These are phyloP conservation scores for Ceratobasidium sp. DNA, from an alignment of 1,284 basidiomycete genomes.

Conservation along the genomic window DNA sequence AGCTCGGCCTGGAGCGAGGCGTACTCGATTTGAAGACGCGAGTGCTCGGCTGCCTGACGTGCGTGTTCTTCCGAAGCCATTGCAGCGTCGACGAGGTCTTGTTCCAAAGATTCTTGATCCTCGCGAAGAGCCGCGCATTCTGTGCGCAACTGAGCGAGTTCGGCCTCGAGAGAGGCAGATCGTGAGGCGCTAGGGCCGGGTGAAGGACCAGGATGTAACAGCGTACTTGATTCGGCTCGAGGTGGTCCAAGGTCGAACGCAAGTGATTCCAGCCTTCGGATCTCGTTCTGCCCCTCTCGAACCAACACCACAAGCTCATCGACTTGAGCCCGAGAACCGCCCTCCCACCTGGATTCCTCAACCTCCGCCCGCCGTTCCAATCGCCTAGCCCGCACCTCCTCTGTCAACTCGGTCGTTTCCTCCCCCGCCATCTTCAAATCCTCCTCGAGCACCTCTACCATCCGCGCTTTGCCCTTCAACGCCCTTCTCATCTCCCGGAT, in stretches of 20 bases:
- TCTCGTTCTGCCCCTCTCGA: conserved; percentile 7
- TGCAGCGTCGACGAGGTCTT: conserved; percentile 38
- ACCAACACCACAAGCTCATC: conserved; percentile 11
- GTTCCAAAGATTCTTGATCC: conserved; percentile 40
- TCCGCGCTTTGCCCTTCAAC: conserved; percentile 64
- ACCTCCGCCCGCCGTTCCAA: neutral
- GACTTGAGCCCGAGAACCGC: neutral
- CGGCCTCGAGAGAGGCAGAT: conserved; percentile 4
- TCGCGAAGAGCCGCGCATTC: conserved; percentile 35
- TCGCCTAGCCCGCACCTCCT: conserved; percentile 13
- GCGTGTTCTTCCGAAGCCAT: conserved; percentile 37
- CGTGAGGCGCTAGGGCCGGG: neutral
- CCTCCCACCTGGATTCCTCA: neutral
- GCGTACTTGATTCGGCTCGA: neutral
- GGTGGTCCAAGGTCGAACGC: neutral
- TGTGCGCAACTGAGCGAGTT: conserved; percentile 12
- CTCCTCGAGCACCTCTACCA: conserved; percentile 51
- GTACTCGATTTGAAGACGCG: conserved; percentile 16
- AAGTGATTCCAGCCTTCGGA: conserved; percentile 5
- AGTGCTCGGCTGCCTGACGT: conserved; percentile 3
- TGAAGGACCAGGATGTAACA: neutral
- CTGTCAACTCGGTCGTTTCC: conserved; percentile 7
- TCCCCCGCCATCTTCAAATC: conserved; percentile 8
- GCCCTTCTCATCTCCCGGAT: conserved; percentile 70
- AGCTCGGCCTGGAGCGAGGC: conserved; percentile 23